Conservation (phyloP, 495 filamentous ascomycete genomes). For the Tricharina praecox region DNA sequence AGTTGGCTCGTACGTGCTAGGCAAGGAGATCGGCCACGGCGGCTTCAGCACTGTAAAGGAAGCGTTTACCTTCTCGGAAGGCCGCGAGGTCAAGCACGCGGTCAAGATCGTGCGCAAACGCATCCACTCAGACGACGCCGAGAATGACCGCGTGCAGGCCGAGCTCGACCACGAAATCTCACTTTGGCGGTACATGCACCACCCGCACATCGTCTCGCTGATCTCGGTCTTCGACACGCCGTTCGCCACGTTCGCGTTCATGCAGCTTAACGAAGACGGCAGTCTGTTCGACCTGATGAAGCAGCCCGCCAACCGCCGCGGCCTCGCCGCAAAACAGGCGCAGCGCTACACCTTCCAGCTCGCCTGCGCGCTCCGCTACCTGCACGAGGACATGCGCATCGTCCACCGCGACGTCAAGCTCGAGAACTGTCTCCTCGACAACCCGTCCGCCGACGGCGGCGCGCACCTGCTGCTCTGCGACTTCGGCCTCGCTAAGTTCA, state of each 20-base stretch:
- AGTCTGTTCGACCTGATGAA: slow-evolving; percentile 55
- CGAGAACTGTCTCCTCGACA: slow-evolving; percentile 58
- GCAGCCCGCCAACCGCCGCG: slow-evolving; percentile 34
- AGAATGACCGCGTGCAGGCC: slow-evolving; percentile 53
- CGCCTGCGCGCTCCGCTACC: slow-evolving; percentile 50
- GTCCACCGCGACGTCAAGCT: slow-evolving; percentile 63
- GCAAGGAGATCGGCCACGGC: slow-evolving; percentile 51
- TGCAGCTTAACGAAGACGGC: slow-evolving; percentile 46
- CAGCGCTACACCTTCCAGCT: slow-evolving; percentile 52
- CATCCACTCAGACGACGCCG: slow-evolving; percentile 39
- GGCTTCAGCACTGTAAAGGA: slow-evolving; percentile 60
- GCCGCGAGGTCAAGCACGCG: slow-evolving; percentile 38
- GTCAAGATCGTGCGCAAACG: slow-evolving; percentile 61
- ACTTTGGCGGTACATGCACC: slow-evolving; percentile 52
- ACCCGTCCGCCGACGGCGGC: slow-evolving; percentile 31
- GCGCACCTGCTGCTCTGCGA: slow-evolving; percentile 53
- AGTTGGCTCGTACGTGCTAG: slow-evolving; percentile 56
- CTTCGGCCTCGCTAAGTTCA: slow-evolving; percentile 62
- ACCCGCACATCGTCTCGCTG: slow-evolving; percentile 48
- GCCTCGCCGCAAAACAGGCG: slow-evolving; percentile 36
- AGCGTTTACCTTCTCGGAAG: slow-evolving; percentile 46
- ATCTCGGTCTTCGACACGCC: slow-evolving; percentile 53
- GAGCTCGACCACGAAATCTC: slow-evolving; percentile 60
- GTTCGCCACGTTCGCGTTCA: slow-evolving; percentile 61
- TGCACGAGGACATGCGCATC: slow-evolving; percentile 55